A percentile compares a stretch with the other conserved stretches of the same genome.
phyloP scores from a whole-genome alignment of 1,284 basidiomycete species.

The Hemileia vastatrix region DNA sequence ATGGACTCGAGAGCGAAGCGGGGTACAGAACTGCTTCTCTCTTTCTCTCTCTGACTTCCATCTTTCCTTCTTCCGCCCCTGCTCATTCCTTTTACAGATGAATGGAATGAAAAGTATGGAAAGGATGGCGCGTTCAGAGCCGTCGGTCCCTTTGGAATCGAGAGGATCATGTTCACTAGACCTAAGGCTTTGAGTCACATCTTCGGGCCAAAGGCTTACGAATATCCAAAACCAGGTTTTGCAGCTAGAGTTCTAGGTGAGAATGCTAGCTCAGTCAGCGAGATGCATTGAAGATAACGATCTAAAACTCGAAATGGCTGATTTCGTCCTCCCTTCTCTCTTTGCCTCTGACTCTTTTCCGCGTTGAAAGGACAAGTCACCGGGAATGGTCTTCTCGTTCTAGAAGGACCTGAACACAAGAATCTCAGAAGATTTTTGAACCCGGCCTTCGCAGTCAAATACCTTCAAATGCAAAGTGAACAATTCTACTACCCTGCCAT shows the following conservation, averaged over 20 bases:
- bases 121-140: constrained; percentile 25
- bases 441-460: constrained; percentile 32
- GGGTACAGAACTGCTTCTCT: background rate
- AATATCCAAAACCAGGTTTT: background rate
- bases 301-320: no score
- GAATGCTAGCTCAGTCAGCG: background rate
- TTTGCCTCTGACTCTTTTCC: no score
- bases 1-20: no score
- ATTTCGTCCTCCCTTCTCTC: no score
- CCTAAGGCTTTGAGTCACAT: constrained; percentile 30
- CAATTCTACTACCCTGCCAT: constrained; percentile 32
- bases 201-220: constrained; percentile 17
- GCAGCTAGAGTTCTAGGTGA: background rate
- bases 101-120: constrained; percentile 27
- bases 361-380: no score
- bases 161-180: constrained; percentile 26
- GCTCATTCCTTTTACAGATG: constrained; percentile 9
- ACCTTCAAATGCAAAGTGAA: constrained; percentile 24
- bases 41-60: no score
- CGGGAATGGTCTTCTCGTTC: no score
- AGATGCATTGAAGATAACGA: no score
- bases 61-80: no score
- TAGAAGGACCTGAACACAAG: constrained; percentile 30
- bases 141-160: constrained; percentile 27
- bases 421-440: constrained; percentile 36